A percentile compares a stretch with the other conserved stretches of the same genome.
These are phyloP conservation scores for Cyclostephanos invisitatus DNA, from an alignment of 108 stramenopile species.

Conservation along the genomic window DNA sequence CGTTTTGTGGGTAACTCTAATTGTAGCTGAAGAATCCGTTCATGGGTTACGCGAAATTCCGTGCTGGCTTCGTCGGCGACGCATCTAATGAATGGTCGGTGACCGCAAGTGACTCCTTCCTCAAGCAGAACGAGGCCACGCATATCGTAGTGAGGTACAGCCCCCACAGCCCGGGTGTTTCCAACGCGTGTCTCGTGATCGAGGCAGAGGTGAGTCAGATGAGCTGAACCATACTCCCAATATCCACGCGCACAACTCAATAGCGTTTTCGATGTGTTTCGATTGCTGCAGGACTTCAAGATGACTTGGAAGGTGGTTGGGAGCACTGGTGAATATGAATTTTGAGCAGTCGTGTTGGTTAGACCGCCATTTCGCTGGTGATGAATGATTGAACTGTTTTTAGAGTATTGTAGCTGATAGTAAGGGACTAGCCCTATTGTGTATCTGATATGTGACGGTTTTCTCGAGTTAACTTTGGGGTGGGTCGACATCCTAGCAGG, in stretches of 20 bases:
- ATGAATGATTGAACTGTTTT: too few relatives aligned
- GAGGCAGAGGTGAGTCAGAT: conserved; percentile 58
- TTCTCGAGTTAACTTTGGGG: too few relatives aligned
- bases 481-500: too few relatives aligned
- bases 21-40: conserved; percentile 59
- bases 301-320: conserved; percentile 84
- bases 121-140: conserved; percentile 59
- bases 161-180: conserved; percentile 58
- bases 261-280: background rate
- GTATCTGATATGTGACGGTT: too few relatives aligned
- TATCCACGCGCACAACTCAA: background rate
- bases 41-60: conserved; percentile 90
- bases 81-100: conserved; percentile 63
- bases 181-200: conserved; percentile 72
- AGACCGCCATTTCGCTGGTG: too few relatives aligned
- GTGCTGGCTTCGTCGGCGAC: conserved; percentile 72
- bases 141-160: conserved; percentile 72
- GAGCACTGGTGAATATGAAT: conserved; percentile 54
- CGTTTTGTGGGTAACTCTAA: background rate
- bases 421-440: too few relatives aligned
- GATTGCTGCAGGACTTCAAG: conserved; percentile 57
- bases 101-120: conserved; percentile 63
- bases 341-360: conserved; percentile 8
- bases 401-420: too few relatives aligned
- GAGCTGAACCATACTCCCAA: background rate